Evolutionary conservation across 1,284 basidiomycete species (phyloP), one percentile per base, ranked within the genome.

Genomic region (Porodaedalea pini): DNA sequence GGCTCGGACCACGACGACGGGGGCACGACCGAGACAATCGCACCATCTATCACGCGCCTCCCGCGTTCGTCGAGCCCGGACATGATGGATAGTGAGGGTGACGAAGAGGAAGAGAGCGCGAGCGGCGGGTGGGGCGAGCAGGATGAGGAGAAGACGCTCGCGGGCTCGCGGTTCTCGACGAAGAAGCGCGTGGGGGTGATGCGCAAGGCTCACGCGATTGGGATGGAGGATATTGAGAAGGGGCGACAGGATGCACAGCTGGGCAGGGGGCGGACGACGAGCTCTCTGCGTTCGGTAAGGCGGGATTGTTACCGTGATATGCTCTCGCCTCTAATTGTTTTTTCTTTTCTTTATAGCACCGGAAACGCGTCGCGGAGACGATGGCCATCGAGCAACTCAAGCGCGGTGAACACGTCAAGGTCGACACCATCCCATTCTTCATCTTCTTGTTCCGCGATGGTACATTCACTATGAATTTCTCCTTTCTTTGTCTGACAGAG

Each of bases 361-460:
- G 29, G 59, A 70, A 51, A 62, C 65, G 23, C 65, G 67, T 53
- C 43, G 62, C 50, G 45, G 67, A 75, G 58, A 67, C 73, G 8
- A 63, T 68, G 27, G 65, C 70, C 15, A 67, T 85, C 37, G 73
- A 76, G 50, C 76, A 78, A 17, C 71, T 87, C 54, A 87, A 82
- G 66, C 72, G 79, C 68, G 82, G 77, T 6, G 80, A 82, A 21
- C 74, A 84, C 56, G 79, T 88, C 0, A 73, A 79, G 51, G 83
- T 87, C 39, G 75, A 76, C 50, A 75, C 83, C 21, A 72, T 76
- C 15, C 81, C 85, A 0, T 76, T 86, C 73, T 86, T 77, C 66
- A 76, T 87, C 45, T 86, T 87, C 70, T 71, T 88, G 21, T 76
- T 82, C 64, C 73, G 82, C 56, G 82, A 87, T 64, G 85, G 83